Evolutionary conservation across 1,139 yeast species (phyloP).

Genomic region (Blastobotrys persicus): DNA sequence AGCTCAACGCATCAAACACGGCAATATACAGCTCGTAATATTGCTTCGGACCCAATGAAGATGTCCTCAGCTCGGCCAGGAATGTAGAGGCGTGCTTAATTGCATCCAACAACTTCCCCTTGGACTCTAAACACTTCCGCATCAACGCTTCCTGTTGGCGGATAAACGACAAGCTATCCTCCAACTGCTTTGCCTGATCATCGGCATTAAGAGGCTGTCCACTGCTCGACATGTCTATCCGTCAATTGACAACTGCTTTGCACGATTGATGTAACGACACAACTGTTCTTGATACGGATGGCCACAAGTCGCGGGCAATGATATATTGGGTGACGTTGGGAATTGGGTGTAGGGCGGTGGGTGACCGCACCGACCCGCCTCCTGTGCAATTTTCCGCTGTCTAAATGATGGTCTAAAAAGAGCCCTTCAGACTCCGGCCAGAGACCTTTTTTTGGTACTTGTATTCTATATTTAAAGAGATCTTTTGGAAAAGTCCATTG

Average conservation of each 20-base stretch:
- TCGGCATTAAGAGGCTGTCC: conserved; percentile 14
- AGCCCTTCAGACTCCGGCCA: no score
- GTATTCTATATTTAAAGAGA: no score
- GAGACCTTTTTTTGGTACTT: no score
- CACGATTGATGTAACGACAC: no score
- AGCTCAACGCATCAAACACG: conserved; percentile 78
- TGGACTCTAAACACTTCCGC: conserved; percentile 69
- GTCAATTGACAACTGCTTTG: not conserved
- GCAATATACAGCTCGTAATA: conserved; percentile 89
- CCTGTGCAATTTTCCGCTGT: no score
- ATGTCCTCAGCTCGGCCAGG: conserved; percentile 77
- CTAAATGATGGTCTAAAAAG: no score
- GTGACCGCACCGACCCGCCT: no score
- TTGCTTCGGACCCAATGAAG: conserved; percentile 78
- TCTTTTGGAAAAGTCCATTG: no score
- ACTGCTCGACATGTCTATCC: not conserved
- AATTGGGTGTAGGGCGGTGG: not conserved
- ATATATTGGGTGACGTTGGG: not conserved
- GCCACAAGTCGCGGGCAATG: no score
- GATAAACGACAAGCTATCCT: conserved; percentile 56
- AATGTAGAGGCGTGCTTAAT: conserved; percentile 83
- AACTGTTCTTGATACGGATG: no score
- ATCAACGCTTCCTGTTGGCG: conserved; percentile 70
- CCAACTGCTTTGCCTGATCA: conserved; percentile 38
- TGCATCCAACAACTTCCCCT: conserved; percentile 79